Evolutionary conservation across 495 filamentous ascomycete species (phyloP).

Genomic region (Extremus antarcticus): DNA sequence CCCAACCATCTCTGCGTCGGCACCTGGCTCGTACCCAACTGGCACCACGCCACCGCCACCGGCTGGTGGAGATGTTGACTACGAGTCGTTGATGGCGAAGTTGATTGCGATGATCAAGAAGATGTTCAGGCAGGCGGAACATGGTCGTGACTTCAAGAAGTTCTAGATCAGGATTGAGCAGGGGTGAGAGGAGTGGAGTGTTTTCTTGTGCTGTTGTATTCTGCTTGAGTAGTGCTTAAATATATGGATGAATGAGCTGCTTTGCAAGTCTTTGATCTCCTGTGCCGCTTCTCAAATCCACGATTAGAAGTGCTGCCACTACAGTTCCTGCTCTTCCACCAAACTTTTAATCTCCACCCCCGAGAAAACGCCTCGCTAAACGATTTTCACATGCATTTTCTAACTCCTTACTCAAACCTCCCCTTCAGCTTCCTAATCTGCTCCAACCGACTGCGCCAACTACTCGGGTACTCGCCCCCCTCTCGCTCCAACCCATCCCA

Average conservation of each 20-base stretch:
- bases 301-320: too few species aligned
- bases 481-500: conserved; percentile 65
- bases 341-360: too few species aligned
- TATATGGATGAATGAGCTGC: neutral
- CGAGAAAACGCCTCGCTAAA: too few species aligned
- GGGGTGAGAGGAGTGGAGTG: neutral
- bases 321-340: too few species aligned
- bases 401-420: conserved; percentile 28
- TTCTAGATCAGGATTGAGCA: neutral
- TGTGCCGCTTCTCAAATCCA: too few species aligned
- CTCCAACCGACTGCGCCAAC: conserved; percentile 76
- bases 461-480: conserved; percentile 60
- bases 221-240: neutral
- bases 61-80: neutral
- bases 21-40: neutral
- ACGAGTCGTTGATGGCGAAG: neutral
- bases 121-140: neutral
- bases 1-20: neutral
- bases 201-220: neutral
- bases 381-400: neutral
- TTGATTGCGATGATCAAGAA: neutral
- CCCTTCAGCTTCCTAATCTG: conserved; percentile 78
- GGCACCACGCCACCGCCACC: too few species aligned
- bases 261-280: neutral
- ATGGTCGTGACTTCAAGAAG: neutral